Conservation (phyloP, 2,329 filamentous ascomycete species). For the Alternaria viburni region DNA sequence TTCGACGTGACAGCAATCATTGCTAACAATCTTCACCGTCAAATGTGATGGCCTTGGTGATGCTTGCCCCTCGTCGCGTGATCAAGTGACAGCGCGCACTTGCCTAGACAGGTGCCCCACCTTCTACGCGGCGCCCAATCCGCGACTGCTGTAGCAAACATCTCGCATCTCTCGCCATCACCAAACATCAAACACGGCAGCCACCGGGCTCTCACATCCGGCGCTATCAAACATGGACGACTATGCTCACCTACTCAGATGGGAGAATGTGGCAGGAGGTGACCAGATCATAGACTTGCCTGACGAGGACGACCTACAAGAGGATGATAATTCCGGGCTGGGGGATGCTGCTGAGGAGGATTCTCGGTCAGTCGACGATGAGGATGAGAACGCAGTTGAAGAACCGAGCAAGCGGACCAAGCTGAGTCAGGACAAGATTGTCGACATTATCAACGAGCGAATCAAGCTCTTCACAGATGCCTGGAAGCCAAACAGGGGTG, state of each 20-base stretch:
- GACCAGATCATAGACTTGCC: conserved; percentile 12
- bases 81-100: conserved; percentile 13
- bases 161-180: not conserved
- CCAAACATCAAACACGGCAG: not conserved
- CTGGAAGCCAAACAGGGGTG: conserved; percentile 29
- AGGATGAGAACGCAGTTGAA: conserved; percentile 1
- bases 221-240: not conserved
- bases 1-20: not conserved
- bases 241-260: conserved; percentile 41
- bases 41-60: not conserved
- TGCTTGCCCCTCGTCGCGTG: conserved; percentile 16
- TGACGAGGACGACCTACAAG: conserved; percentile 10
- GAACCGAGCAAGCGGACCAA: conserved; percentile 8
- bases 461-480: conserved; percentile 24
- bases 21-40: not conserved
- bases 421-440: conserved; percentile 18
- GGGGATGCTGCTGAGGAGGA: conserved; percentile 18
- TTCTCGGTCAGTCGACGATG: not conserved
- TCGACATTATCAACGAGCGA: conserved; percentile 35
- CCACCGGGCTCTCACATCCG: not conserved
- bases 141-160: not conserved
- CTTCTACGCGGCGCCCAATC: not conserved
- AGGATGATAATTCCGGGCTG: conserved; percentile 7
- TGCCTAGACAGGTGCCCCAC: not conserved
- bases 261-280: conserved; percentile 7